Base-by-base conservation (phyloP, 2,329 filamentous ascomycete genomes). In the Cercospora brassicicola region DNA sequence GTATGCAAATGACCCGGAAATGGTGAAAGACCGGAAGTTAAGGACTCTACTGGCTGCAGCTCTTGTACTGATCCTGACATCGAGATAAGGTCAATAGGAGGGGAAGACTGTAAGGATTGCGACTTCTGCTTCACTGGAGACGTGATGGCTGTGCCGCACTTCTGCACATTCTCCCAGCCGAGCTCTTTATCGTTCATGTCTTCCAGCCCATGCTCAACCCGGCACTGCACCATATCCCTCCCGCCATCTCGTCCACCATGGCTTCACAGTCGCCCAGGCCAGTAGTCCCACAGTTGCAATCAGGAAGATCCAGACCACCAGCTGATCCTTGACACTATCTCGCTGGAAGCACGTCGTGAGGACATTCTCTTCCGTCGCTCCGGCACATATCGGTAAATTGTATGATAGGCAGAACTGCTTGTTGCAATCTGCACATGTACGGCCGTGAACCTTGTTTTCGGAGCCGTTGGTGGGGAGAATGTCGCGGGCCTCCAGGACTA, bases 291-390 rank as follows among this genome's bases (percentile, higher is more conserved):
- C 83, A 2, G 88, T 90, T 31, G 87, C 86, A 67, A 88, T 80
- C 51, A 91, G 89, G 75, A 91, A 91, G 28, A 89, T 84, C 67
- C 87, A 86, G 1, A 91, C 88, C 2, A 91, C 86, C 1, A 86
- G 84, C 76, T 89, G 82, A 72, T 91, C 89, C 75, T 90, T 90
- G 18, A 84, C 82, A n/a, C 87, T 89, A 76, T 91, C 89, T 65
- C 89, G 81, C 75, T 90, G 89, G 74, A 90, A 90, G 79, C 89
- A 91, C 9, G 86, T 88, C 4, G 89, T 88, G 67, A 87, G 84
- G 3, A 91, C 84, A 76, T 90, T 87, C 73, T 90, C 87, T 59
- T 89, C 87, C 73, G 89, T 87, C 73, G 85, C 86, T 33, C 82
- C 84, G 70, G 88, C 85, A 75, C 89, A 90, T 62, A 88, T 86